Evolutionary conservation across 139 green algal species (phyloP).

Genomic region (Asterochloris sp.): DNA sequence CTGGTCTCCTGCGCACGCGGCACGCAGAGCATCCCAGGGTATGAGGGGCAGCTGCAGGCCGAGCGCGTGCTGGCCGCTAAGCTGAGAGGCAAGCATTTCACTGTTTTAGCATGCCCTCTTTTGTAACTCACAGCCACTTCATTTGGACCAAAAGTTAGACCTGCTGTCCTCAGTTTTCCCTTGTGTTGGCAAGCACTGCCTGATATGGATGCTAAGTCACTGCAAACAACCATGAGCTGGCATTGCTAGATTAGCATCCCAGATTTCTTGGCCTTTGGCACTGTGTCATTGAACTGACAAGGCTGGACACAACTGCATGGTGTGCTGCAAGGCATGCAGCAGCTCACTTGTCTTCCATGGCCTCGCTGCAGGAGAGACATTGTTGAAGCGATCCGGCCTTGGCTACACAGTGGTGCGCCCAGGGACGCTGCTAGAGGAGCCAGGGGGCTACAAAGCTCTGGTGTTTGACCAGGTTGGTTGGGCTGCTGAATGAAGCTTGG

Average conservation of each 20-base stretch:
- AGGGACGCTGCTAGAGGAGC: slow-evolving; percentile 80
- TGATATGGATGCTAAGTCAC: neutral
- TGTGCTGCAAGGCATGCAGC: too few species aligned
- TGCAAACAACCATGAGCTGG: too few species aligned
- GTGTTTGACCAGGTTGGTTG: slow-evolving; percentile 92
- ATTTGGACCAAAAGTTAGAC: neutral
- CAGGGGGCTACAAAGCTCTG: slow-evolving; percentile 92
- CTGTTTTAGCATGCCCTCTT: too few species aligned
- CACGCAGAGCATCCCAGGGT: neutral
- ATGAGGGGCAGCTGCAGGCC: neutral
- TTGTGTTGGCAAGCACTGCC: neutral
- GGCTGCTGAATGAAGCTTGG: too few species aligned
- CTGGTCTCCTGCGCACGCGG: slow-evolving; percentile 81
- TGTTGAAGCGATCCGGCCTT: slow-evolving; percentile 79
- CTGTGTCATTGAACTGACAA: too few species aligned
- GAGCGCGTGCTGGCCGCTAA: slow-evolving; percentile 58
- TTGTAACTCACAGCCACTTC: neutral
- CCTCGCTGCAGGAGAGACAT: slow-evolving; percentile 61
- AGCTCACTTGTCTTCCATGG: too few species aligned
- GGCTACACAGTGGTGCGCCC: slow-evolving; percentile 95
- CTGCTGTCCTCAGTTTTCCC: neutral
- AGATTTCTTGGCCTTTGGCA: too few species aligned
- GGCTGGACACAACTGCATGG: too few species aligned
- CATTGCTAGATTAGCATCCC: too few species aligned
- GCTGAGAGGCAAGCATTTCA: slow-evolving; percentile 7